Conservation (phyloP, 805 yeast genomes). For the Suhomyces sp. region DNA sequence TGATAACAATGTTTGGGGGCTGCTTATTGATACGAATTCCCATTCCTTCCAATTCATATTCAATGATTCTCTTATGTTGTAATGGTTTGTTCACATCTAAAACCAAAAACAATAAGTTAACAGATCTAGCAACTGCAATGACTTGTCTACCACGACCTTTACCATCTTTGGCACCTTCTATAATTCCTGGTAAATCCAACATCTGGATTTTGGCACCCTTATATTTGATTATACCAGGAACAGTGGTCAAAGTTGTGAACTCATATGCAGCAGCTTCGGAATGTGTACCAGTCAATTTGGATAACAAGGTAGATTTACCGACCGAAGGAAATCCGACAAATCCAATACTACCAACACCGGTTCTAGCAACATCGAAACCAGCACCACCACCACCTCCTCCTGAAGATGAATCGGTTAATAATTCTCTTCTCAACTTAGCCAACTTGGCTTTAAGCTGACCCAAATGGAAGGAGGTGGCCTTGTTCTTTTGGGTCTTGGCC, state of each 20-base stretch:
- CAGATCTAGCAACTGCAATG: constrained; percentile 98
- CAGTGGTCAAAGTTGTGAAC: constrained; percentile 95
- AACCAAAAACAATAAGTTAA: constrained; percentile 88
- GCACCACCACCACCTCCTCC: constrained; percentile 88
- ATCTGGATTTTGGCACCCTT: constrained; percentile 98
- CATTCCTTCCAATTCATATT: constrained; percentile 93
- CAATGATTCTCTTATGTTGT: constrained; percentile 90
- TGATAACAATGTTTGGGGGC: constrained; percentile 90
- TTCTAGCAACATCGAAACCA: constrained; percentile 98
- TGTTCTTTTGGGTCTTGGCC: constrained; percentile 97
- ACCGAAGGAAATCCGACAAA: constrained; percentile 99
- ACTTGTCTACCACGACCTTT: constrained; percentile 95
- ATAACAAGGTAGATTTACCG: constrained; percentile 80
- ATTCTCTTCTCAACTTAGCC: constrained; percentile 91
- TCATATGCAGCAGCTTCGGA: constrained; percentile 98
- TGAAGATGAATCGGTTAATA: constrained; percentile 61
- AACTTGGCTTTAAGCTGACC: constrained; percentile 96
- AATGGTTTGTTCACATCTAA: constrained; percentile 95
- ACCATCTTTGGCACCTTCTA: constrained; percentile 90
- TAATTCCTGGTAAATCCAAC: constrained; percentile 88
- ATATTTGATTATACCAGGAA: constrained; percentile 93
- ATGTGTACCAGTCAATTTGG: constrained; percentile 91
- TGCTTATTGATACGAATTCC: constrained; percentile 91
- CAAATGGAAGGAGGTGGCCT: constrained; percentile 95
- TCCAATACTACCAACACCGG: constrained; percentile 97